Evolutionary conservation across 345 rosid genomes (phyloP).

Genomic region (Turnera subulata): DNA sequence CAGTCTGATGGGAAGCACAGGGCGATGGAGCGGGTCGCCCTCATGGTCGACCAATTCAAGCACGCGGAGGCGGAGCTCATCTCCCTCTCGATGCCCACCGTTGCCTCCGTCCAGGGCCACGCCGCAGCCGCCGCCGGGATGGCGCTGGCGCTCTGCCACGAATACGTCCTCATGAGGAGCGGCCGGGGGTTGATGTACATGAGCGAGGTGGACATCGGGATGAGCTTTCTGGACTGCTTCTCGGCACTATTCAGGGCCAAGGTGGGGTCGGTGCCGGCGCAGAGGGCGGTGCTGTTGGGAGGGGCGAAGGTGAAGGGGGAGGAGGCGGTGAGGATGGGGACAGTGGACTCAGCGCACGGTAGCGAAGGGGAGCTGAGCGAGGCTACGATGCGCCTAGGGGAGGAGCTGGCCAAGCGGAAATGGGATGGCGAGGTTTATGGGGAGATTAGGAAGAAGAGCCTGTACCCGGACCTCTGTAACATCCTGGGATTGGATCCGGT

Average conservation of each 20-base stretch:
- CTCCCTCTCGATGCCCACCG: slow-evolving; percentile 79
- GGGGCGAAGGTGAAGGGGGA: slow-evolving; percentile 59
- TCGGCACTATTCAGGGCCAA: slow-evolving; percentile 43
- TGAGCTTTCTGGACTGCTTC: slow-evolving; percentile 57
- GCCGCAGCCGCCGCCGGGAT: slow-evolving; percentile 80
- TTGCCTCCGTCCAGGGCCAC: slow-evolving; percentile 81
- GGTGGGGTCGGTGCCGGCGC: slow-evolving; percentile 36
- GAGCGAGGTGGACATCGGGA: slow-evolving; percentile 71
- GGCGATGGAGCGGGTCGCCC: slow-evolving; percentile 37
- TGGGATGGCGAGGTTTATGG: slow-evolving; percentile 64
- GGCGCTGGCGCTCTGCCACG: slow-evolving; percentile 62
- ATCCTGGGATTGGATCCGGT: slow-evolving; percentile 31
- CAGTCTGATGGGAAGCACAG: slow-evolving; percentile 36
- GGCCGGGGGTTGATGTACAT: slow-evolving; percentile 74
- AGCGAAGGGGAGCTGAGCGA: slow-evolving; percentile 38
- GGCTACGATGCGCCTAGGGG: slow-evolving; percentile 44
- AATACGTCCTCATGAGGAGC: slow-evolving; percentile 59
- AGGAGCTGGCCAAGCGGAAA: slow-evolving; percentile 42
- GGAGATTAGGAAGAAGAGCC: slow-evolving; percentile 68
- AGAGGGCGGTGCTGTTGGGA: slow-evolving; percentile 46
- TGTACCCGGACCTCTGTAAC: slow-evolving; percentile 58
- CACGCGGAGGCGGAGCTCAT: slow-evolving; percentile 50
- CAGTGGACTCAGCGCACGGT: slow-evolving; percentile 51
- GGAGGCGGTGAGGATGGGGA: slow-evolving; percentile 53
- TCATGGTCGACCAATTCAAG: slow-evolving; percentile 45